Evolutionary conservation across 2,329 filamentous ascomycete species (phyloP), one percentile per base, ranked within the genome.

Genomic region (Aspergillus unguis): DNA sequence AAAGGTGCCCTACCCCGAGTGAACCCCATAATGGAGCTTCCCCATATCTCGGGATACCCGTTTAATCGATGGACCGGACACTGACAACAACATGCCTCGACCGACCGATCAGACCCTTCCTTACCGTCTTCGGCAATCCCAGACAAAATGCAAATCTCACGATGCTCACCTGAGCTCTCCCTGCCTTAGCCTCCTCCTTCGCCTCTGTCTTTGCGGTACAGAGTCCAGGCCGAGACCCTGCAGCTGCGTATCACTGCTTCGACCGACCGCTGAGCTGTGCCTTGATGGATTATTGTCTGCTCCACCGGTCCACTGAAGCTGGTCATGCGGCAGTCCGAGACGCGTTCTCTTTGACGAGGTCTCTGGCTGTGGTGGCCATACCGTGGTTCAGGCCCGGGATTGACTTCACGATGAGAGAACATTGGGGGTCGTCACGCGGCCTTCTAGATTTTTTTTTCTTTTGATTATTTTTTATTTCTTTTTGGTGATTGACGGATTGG

Each of bases 381-480:
- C 62, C 59, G 50, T 64, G 63, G 62, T 58, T 50, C 17, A 17
- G 17, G 17, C 17, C 58, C 57, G 8, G 8, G 28, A 53, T 59
- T 59, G 58, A 62, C 58, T 56, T 61, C 58, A 65, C 61, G 48
- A 62, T 62, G 59, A 63, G 59, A 60, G 52, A 58, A 62, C 44
- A 60, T 56, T 54, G 38, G 58, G 48, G 48, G 42, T 28, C 35
- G 61, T 66, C 65, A 68, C 59, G 58, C 61, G 65, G 56, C 38
- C 54, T 53, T 54, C 44, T 52, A 55, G 44, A 55, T 59, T 59
- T 53, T 53, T 56, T 53, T 43, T 53, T 52, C 37, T 54, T 56
- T 58, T 48, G 35, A 44, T 27, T 48, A 42, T 41, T 27, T 48
- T 50, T 57, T 53, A 47, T 44, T 42, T 9, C 36, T 44, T 17